A percentile compares a stretch with the other conserved stretches of the same genome.
These are phyloP conservation scores for Botrytis paeoniae DNA, from an alignment of 2,329 filamentous ascomycete genomes.

Conservation along the genomic window DNA sequence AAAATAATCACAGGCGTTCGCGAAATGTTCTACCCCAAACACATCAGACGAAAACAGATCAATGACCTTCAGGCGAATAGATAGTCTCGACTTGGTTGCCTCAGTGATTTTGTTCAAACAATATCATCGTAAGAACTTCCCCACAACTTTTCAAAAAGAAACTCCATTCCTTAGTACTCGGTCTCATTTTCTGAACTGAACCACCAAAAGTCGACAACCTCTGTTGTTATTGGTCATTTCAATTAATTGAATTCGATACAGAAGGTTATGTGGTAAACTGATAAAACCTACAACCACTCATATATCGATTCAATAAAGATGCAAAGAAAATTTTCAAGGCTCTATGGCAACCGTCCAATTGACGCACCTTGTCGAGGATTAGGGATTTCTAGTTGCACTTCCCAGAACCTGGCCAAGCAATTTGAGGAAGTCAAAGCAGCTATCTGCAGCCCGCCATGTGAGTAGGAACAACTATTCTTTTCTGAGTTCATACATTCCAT, in stretches of 20 bases:
- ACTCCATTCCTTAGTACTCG: background rate
- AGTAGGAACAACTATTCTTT: background rate
- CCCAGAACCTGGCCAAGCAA: no score
- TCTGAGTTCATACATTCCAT: background rate
- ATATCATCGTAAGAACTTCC: background rate
- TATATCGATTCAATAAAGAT: background rate
- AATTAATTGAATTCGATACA: background rate
- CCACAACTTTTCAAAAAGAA: background rate
- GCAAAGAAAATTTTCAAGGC: background rate
- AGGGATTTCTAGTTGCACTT: background rate
- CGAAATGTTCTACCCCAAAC: background rate
- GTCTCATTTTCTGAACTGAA: background rate
- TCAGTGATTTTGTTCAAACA: background rate
- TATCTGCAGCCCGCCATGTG: background rate
- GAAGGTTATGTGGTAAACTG: background rate
- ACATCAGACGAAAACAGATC: background rate
- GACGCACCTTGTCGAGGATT: background rate
- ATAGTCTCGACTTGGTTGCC: background rate
- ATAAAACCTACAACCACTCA: background rate
- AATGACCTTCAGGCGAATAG: background rate
- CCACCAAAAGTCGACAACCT: no score
- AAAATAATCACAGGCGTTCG: background rate
- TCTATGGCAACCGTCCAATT: background rate
- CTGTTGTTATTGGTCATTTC: no score
- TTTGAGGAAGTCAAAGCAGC: background rate